Conservation (phyloP, 768 basidiomycete genomes). For the Leucocoprinus sp. region DNA sequence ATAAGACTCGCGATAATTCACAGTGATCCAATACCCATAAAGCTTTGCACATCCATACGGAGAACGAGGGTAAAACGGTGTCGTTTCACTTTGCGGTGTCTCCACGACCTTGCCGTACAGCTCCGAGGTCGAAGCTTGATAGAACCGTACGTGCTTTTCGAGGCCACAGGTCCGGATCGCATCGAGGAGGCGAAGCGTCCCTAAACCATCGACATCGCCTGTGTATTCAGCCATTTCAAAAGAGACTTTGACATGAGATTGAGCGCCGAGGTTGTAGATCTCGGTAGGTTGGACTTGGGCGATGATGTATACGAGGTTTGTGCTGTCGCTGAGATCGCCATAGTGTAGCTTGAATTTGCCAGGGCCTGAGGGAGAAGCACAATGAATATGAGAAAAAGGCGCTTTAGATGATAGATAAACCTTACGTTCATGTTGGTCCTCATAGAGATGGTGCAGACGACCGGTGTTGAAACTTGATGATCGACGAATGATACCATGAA, state of each 20-base stretch:
- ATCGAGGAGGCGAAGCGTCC: constrained; percentile 91
- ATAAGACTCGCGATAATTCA: constrained; percentile 92
- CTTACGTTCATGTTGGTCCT: constrained; percentile 87
- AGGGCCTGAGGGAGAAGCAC: constrained; percentile 36
- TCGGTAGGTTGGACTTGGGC: constrained; percentile 92
- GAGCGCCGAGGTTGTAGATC: constrained; percentile 96
- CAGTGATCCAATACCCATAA: constrained; percentile 85
- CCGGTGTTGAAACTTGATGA: constrained; percentile 98
- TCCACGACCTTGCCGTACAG: constrained; percentile 96
- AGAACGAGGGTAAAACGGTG: constrained; percentile 96
- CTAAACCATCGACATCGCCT: constrained; percentile 92
- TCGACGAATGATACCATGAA: constrained; percentile 93
- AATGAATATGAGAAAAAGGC: neutral
- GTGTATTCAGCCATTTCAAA: constrained; percentile 99
- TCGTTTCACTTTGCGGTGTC: constrained; percentile 92
- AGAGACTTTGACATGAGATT: constrained; percentile 98
- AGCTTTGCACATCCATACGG: constrained; percentile 96
- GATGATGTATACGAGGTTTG: constrained; percentile 95
- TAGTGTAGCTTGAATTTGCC: constrained; percentile 82
- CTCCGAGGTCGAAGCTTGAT: constrained; percentile 96
- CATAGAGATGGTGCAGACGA: constrained; percentile 87
- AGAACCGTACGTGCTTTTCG: constrained; percentile 89
- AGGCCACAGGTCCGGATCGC: constrained; percentile 94
- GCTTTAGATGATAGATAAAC: constrained; percentile 8
- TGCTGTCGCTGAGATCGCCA: constrained; percentile 91